Evolutionary conservation across 495 filamentous ascomycete genomes (phyloP), one percentile per base, ranked within the genome.

Genomic region (Jackrogersella multiformis): DNA sequence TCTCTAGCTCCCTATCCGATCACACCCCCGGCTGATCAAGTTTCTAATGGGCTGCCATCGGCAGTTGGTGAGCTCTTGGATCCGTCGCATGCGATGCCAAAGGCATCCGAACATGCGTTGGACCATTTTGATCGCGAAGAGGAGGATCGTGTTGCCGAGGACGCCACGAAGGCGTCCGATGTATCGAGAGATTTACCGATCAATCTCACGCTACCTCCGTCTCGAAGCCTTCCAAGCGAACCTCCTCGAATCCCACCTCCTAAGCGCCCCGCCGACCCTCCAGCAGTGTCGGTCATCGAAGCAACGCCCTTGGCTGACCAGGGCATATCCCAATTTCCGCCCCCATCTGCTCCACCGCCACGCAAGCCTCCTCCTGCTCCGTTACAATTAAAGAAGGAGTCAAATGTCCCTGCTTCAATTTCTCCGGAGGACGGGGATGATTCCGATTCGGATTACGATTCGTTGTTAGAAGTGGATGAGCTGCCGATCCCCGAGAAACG

Each of bases 311-410:
- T 69, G 26, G 59, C 75, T 7, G 81, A 84, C 45, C 80, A 83
- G 12, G 79, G 78, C 7, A 71, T 77, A 23, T 71, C 78, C 6
- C 74, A 80, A 35, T 82, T 84, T 49, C 80, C 80, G 24, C 71
- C 77, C 0, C 78, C 80, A 5, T 73, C 76, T 15, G 82, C 86
- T 16, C 82, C 86, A 8, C 86, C 88, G 8, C 84, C 82, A 56
- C 87, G 93, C 58, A 97, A 95, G 77, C 84, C 89, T 20, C 93
- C 94, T 5, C 94, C 94, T 28, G 90, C 92, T 13, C 94, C 94
- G 10, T 76, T 97, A 34, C 89, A 94, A 71, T 83, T 97, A 7
- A 85, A 81, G 28, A 79, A 83, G 36, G 66, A 74, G 65, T 30
- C 72, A 81, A 62, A 85, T 75, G 44, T 74, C 73, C 13, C 81